Base-by-base conservation (phyloP, 1,139 yeast species). In the Scheffersomyces illinoinensis region DNA sequence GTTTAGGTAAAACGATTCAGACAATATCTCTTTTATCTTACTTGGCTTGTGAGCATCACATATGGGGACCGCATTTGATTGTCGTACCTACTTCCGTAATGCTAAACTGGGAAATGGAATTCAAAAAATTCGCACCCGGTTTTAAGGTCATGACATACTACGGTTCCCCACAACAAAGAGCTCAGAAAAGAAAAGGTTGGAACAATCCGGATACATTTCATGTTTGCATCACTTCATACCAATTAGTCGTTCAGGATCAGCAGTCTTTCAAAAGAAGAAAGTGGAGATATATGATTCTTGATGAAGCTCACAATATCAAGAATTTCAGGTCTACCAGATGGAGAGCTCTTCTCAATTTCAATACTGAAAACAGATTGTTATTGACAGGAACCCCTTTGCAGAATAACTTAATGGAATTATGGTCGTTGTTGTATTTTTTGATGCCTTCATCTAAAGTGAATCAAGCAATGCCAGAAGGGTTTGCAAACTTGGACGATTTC, bases 71-170 rank as follows among this genome's bases (percentile, higher is more conserved):
- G 0, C 99, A 96, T 77, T 78, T 96, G 58, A 93, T 96, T 74
- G 87, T 96, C 61, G 99, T 96, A 4, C 99, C 99, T 2, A 96
- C 99, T 0, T 92, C 98, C 20, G 99, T 96, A n/a, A 88, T 96
- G 89, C 85, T 96, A 58, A 96, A 96, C 71, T 96, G 99, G 99
- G 99, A 96, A 72, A 93, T 95, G 98, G 99, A 96, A 71, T 93
- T 96, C 76, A 96, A 95, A 70, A 87, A 97, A 66, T 96, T 96
- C 80, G 98, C 98, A 0, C 99, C 99, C 0, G 99, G 99, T 0
- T 90, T 96, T 73, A 95, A 96, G 71, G 96, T 96, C 1, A 73
- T 96, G 72, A 95, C 99, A 0, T 96, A 96, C 72, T 96, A 95
- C 70, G 99, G 99, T 0, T 89, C 96, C n/a, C 99, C 98, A 0